phyloP scores from a whole-genome alignment of 2,329 filamentous ascomycete species.

The Microdochium bolleyi region DNA sequence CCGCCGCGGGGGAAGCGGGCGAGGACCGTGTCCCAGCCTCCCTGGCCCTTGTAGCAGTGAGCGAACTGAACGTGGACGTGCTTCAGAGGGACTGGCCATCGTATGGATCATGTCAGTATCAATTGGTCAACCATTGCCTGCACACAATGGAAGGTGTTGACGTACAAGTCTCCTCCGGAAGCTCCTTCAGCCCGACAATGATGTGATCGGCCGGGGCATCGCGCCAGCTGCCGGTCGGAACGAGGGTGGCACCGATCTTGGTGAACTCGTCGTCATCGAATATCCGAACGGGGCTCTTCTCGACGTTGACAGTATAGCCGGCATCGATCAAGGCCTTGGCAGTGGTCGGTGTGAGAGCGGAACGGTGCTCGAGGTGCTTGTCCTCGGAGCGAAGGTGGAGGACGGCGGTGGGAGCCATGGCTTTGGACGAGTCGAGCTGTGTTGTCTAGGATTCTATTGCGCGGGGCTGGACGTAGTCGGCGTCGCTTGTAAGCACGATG shows the following conservation, averaged over 20 bases:
- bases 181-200: slow-evolving; percentile 71
- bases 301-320: slow-evolving; percentile 61
- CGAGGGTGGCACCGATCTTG: slow-evolving; percentile 54
- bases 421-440: background rate
- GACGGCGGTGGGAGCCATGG: slow-evolving; percentile 24
- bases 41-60: slow-evolving; percentile 71
- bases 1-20: slow-evolving; percentile 68
- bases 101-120: background rate
- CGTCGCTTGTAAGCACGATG: too few relatives aligned
- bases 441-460: background rate
- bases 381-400: slow-evolving; percentile 51
- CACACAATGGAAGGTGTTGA: slow-evolving; percentile 2
- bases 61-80: slow-evolving; percentile 67
- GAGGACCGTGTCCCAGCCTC: slow-evolving; percentile 73
- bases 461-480: too few relatives aligned
- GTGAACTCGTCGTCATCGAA: slow-evolving; percentile 55
- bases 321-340: slow-evolving; percentile 58
- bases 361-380: slow-evolving; percentile 50
- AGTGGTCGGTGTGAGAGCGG: slow-evolving; percentile 26
- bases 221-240: slow-evolving; percentile 60
- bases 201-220: slow-evolving; percentile 61
- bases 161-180: slow-evolving; percentile 60
- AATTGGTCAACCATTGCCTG: background rate
- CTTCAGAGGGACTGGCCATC: slow-evolving; percentile 49
- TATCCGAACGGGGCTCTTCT: slow-evolving; percentile 60